Percentiles rank a stretch among this genome's conserved stretches.
These are phyloP conservation scores for Silene vulgaris DNA, from an alignment of 179 eudicot genomes.

Conservation along the genomic window DNA sequence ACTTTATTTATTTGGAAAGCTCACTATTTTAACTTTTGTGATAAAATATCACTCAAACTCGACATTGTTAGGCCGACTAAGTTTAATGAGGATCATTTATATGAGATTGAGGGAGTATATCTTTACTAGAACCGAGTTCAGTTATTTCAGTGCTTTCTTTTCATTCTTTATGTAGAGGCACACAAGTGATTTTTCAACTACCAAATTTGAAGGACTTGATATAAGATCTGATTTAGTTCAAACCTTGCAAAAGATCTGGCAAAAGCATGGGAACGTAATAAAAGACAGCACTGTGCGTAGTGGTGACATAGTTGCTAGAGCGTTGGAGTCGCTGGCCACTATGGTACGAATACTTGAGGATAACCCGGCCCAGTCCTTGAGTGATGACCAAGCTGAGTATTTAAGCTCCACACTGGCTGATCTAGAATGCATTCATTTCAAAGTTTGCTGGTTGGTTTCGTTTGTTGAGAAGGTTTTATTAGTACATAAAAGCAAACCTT, in stretches of 20 bases:
- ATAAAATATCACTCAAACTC: no score
- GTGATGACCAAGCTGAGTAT: constrained; percentile 16
- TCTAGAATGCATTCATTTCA: constrained; percentile 5
- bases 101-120: not conserved
- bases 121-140: not conserved
- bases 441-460: constrained; percentile 21
- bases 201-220: constrained; percentile 16
- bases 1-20: no score
- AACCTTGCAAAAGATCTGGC: constrained; percentile 22
- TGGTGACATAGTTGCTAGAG: constrained; percentile 14
- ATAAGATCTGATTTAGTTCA: constrained; percentile 10
- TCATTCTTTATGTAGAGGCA: not conserved
- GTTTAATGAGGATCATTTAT: not conserved
- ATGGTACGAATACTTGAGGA: constrained; percentile 10
- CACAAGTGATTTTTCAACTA: not conserved
- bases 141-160: not conserved
- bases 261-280: constrained; percentile 19
- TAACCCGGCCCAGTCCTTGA: constrained; percentile 9
- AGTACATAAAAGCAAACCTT: constrained; percentile 17
- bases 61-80: no score
- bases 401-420: constrained; percentile 13
- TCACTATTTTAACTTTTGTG: no score
- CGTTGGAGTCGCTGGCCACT: constrained; percentile 22
- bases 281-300: constrained; percentile 13
- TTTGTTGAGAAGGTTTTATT: constrained; percentile 17